Evolutionary conservation across 371 early-diverging fungal species (phyloP), one percentile per base, ranked within the genome.

Genomic region (Dichotomocladium elegans): DNA sequence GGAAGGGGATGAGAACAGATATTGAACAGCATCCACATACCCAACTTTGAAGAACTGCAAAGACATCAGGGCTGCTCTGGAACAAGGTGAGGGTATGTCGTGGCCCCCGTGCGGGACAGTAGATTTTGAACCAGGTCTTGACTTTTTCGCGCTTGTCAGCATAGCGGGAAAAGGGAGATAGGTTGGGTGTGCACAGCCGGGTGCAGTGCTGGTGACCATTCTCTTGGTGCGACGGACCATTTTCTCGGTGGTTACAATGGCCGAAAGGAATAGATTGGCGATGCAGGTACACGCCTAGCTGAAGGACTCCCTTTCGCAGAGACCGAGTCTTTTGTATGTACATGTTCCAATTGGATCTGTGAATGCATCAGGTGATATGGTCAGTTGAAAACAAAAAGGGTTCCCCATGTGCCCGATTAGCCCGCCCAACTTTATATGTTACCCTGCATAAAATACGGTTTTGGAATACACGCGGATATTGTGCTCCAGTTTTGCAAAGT

Each of bases 311-410:
- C 48, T 69, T 70, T 7, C 74, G 68, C 28, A 58, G 67, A 2
- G 74, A 66, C 15, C 60, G 58, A 5, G 74, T 57, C 31, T 79
- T 81, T 58, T 80, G 75, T n/a, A 83, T 74, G 34, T 79, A 78
- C 57, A 80, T 63, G 40, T 79, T 77, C 83, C 83, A 83, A 41
- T 68, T 68, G 12, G 83, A 83, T 27, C 82, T 81, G n/a, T n/a
- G n/a, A n/a, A 64, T 41, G 25, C 21, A 49, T 35, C 17, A 29
- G 15, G 26, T 21, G 6, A 37, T 37, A 10, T 41, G 31, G 47
- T 47, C 25, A 53, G 3, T 24, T 11, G 17, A 45, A 6, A 54
- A 28, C 25, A 47, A 41, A 25, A 29, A 26, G n/a, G n/a, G n/a
- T n/a, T n/a, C n/a, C n/a, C n/a, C n/a, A n/a, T n/a, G n/a, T n/a